Conservation (phyloP, 139 green algal genomes). For the Micractinium sp. region DNA sequence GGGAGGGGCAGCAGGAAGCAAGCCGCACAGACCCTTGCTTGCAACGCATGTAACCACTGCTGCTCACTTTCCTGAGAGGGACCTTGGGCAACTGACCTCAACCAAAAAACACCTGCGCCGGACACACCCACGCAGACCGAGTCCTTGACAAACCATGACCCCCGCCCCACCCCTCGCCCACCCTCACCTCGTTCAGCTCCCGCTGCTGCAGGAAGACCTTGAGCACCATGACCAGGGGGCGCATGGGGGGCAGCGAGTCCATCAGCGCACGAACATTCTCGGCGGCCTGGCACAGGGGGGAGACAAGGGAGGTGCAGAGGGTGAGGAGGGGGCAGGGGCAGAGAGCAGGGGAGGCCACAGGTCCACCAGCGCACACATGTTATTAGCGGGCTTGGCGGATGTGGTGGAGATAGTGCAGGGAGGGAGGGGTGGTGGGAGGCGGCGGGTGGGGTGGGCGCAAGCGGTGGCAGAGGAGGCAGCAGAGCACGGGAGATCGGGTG, state of each 20-base stretch:
- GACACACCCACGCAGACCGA: no score
- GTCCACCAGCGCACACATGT: neutral
- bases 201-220: slow-evolving; percentile 96
- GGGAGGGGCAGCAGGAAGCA: neutral
- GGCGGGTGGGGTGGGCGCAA: slow-evolving; percentile 23
- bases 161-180: no score
- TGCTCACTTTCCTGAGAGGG: no score
- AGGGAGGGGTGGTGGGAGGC: slow-evolving; percentile 62
- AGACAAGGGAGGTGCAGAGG: no score
- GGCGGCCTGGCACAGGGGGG: slow-evolving; percentile 18
- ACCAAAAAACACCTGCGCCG: neutral
- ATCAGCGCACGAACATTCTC: slow-evolving; percentile 71
- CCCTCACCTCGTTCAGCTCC: slow-evolving; percentile 87
- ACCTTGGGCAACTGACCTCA: no score
- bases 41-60: no score
- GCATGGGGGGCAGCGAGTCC: slow-evolving; percentile 76
- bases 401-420: no score
- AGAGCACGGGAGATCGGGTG: neutral
- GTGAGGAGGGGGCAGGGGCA: neutral
- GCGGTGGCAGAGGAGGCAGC: no score
- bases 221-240: slow-evolving; percentile 83
- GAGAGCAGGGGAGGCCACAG: neutral
- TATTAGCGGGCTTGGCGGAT: neutral
- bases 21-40: no score
- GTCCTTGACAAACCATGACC: no score